A percentile compares a stretch with the other conserved stretches of the same genome.
phyloP scores from a whole-genome alignment of 768 basidiomycete species.

The Ephemerocybe angulata region DNA sequence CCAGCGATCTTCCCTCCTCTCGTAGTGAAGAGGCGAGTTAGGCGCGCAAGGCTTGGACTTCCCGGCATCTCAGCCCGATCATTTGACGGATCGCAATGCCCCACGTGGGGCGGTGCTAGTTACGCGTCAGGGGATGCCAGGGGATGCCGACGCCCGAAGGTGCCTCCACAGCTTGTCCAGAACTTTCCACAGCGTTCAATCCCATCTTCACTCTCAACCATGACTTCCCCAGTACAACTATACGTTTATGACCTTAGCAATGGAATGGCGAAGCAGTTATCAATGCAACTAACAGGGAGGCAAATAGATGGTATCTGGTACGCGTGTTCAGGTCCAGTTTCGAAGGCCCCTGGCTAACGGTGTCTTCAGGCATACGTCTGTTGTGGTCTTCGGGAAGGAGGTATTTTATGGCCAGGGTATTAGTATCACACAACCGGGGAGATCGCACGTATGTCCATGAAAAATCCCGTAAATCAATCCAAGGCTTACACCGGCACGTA shows the following conservation, averaged over 20 bases:
- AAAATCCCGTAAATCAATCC: no score
- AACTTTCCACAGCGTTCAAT: not conserved
- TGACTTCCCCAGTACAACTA: slow-evolving; percentile 58
- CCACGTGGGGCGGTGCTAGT: not conserved
- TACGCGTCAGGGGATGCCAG: not conserved
- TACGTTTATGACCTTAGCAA: slow-evolving; percentile 92
- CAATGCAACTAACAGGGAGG: slow-evolving; percentile 75
- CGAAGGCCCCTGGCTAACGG: not conserved
- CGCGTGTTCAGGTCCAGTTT: slow-evolving; percentile 12
- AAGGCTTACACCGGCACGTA: slow-evolving; percentile 26
- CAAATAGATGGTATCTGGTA: slow-evolving; percentile 95
- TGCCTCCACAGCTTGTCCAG: not conserved
- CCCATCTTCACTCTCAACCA: slow-evolving; percentile 10
- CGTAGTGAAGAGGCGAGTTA: no score
- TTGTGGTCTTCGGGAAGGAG: slow-evolving; percentile 84
- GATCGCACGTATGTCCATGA: slow-evolving; percentile 69
- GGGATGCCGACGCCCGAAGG: not conserved
- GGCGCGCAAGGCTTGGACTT: no score
- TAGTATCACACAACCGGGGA: slow-evolving; percentile 62
- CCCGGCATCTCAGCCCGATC: no score
- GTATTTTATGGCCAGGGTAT: slow-evolving; percentile 92
- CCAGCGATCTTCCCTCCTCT: no score
- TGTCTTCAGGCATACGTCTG: slow-evolving; percentile 72
- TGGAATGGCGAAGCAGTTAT: slow-evolving; percentile 78
- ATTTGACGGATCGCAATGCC: not conserved